Evolutionary conservation across 179 eudicot genomes (phyloP).

Genomic region (Silene vulgaris): DNA sequence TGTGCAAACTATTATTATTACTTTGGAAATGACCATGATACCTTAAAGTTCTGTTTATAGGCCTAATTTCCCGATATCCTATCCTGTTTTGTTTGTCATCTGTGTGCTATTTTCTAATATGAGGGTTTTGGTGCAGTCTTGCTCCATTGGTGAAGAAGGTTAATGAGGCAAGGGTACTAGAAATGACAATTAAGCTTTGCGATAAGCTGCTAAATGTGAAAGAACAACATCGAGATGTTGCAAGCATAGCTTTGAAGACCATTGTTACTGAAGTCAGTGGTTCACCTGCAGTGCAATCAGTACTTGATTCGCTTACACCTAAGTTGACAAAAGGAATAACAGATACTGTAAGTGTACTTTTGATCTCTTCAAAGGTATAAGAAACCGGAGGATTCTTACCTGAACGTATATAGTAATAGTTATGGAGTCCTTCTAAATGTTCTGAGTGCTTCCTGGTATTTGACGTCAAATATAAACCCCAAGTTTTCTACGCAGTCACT

Average conservation of each 20-base stretch:
- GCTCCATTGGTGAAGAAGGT: conserved; percentile 94
- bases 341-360: conserved; percentile 47
- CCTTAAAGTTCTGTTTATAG: neutral
- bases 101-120: conserved; percentile 4
- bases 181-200: conserved; percentile 78
- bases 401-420: neutral
- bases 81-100: neutral
- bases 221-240: conserved; percentile 90
- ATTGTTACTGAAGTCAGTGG: conserved; percentile 82
- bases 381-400: neutral
- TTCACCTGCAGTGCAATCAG: conserved; percentile 52
- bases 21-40: neutral
- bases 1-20: too few relatives aligned
- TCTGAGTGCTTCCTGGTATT: neutral
- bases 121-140: conserved; percentile 43
- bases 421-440: neutral
- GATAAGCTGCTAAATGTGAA: conserved; percentile 76
- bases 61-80: neutral
- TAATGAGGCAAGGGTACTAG: conserved; percentile 69
- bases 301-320: conserved; percentile 71
- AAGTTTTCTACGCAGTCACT: neutral
- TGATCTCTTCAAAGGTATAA: neutral
- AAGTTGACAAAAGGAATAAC: conserved; percentile 73
- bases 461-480: neutral
- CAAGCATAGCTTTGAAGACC: conserved; percentile 95